Conservation (phyloP, 306 rosid species). For the Castanea crenata region DNA sequence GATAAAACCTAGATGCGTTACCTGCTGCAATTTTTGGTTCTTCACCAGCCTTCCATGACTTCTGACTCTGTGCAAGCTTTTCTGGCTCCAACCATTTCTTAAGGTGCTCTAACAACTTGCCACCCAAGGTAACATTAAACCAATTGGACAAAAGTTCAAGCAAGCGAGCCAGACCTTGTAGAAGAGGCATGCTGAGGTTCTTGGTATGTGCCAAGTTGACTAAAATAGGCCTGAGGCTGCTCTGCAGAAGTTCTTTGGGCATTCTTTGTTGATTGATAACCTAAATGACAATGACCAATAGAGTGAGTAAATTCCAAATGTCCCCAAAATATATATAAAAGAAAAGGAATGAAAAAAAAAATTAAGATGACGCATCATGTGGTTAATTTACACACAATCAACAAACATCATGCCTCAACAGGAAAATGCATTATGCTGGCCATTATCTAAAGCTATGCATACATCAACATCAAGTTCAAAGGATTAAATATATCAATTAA, state of each 20-base stretch:
- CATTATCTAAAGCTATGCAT: constrained; percentile 8
- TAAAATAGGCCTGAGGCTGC: constrained; percentile 96
- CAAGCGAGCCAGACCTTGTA: constrained; percentile 94
- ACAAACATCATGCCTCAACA: not conserved
- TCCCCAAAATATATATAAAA: not conserved
- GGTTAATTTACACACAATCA: constrained; percentile 10
- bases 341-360: constrained; percentile 13
- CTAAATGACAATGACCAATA: constrained; percentile 37
- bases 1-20: constrained; percentile 33
- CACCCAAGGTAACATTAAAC: constrained; percentile 98
- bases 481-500: constrained; percentile 4
- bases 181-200: constrained; percentile 98
- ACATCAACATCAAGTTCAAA: constrained; percentile 15
- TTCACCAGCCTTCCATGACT: constrained; percentile 98
- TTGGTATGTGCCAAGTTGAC: constrained; percentile 95
- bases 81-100: constrained; percentile 99
- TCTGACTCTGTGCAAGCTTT: constrained; percentile 94
- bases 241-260: constrained; percentile 97
- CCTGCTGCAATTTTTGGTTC: constrained; percentile 99
- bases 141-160: constrained; percentile 95
- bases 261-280: constrained; percentile 93
- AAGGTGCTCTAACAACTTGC: constrained; percentile 87
- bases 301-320: constrained; percentile 12
- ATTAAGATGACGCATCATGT: not conserved
- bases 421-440: constrained; percentile 8